Percentiles rank a stretch among this genome's conserved stretches.
phyloP scores from a whole-genome alignment of 345 rosid species.

The Gossypium mustelinum region DNA sequence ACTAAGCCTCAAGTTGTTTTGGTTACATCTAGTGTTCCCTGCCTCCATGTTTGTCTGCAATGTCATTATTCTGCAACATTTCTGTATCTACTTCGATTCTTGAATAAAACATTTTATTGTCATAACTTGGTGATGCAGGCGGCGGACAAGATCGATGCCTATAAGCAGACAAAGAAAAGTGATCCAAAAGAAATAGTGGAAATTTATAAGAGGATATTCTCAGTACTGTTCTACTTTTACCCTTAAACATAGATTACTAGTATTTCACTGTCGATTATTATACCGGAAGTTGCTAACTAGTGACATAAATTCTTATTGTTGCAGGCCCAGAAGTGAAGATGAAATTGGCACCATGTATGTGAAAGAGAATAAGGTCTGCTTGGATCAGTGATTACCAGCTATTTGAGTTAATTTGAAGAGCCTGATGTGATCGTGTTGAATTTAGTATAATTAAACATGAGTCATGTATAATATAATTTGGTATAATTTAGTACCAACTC shows the following conservation, averaged over 20 bases:
- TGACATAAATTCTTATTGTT: background rate
- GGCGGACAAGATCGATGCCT: conserved; percentile 65
- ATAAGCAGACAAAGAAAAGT: conserved; percentile 50
- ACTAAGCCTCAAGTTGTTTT: background rate
- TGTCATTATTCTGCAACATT: background rate
- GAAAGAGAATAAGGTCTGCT: background rate
- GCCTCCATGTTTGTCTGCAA: background rate
- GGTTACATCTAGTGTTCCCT: background rate
- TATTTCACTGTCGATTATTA: background rate
- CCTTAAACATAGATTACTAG: background rate
- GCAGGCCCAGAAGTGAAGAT: conserved; percentile 10
- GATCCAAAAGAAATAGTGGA: conserved; percentile 49
- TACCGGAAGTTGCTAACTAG: background rate
- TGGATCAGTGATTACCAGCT: background rate
- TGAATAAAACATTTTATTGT: background rate
- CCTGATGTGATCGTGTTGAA: too few species aligned
- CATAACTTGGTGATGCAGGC: conserved; percentile 37
- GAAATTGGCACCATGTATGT: background rate
- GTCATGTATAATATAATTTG: too few species aligned
- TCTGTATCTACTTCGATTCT: background rate
- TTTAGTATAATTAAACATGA: too few species aligned
- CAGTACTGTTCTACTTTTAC: conserved; percentile 30
- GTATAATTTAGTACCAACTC: too few species aligned
- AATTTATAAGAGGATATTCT: conserved; percentile 40
- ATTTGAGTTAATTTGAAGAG: background rate